A percentile compares a stretch with the other conserved stretches of the same genome.
Conservation (phyloP, 139 green algal genomes). For the Eudorina sp. region DNA sequence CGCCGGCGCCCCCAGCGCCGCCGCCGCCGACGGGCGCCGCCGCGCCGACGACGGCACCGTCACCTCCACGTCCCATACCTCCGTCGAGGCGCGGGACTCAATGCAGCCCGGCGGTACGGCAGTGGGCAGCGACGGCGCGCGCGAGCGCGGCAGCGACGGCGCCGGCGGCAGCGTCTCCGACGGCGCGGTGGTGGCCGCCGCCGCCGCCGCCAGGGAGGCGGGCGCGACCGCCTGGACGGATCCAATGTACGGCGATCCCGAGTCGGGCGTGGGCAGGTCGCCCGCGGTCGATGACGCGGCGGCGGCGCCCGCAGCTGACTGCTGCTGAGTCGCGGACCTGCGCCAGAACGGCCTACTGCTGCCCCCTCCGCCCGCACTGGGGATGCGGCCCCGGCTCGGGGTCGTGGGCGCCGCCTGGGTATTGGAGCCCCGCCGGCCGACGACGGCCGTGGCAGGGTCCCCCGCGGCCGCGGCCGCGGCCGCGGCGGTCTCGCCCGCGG, state of each 20-base stretch:
- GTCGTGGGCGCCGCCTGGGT: neutral
- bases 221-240: neutral
- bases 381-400: neutral
- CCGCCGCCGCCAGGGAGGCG: no score
- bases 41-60: neutral
- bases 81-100: neutral
- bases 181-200: neutral
- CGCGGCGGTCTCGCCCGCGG: no score
- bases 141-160: neutral
- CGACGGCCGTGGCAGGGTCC: neutral
- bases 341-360: neutral
- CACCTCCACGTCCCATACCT: neutral
- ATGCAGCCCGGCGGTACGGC: neutral
- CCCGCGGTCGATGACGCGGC: neutral
- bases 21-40: neutral
- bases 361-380: neutral
- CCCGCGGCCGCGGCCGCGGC: neutral
- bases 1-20: no score
- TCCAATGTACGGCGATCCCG: neutral
- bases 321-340: neutral
- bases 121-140: neutral
- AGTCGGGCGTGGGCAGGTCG: neutral
- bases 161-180: neutral
- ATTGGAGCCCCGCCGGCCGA: no score
- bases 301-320: neutral